Conservation (phyloP, 1,139 yeast genomes). For the Lizanozyma gosingica region DNA sequence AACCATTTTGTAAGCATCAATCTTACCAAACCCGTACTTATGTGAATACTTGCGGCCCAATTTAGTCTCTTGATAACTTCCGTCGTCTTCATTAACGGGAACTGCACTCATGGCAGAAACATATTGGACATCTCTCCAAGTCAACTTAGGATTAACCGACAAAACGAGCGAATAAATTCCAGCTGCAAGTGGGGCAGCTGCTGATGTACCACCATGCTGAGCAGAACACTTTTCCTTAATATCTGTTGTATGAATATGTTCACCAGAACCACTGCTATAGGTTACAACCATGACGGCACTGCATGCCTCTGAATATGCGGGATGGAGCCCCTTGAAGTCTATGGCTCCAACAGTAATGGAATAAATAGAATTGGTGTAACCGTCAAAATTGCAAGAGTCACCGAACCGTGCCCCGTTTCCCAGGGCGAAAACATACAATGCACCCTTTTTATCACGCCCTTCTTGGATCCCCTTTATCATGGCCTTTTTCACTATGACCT, state of each 20-base stretch:
- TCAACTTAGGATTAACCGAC: conserved; percentile 72
- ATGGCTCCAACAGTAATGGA: conserved; percentile 95
- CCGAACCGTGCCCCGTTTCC: conserved; percentile 85
- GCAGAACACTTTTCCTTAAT: conserved; percentile 62
- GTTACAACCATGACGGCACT: conserved; percentile 96
- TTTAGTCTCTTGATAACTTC: conserved; percentile 53
- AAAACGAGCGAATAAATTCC: conserved; percentile 82
- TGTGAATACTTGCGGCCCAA: conserved; percentile 70
- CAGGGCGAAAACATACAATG: conserved; percentile 89
- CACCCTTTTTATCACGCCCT: conserved; percentile 78
- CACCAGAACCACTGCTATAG: conserved; percentile 85
- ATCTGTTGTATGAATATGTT: conserved; percentile 88
- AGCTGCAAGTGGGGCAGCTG: conserved; percentile 98
- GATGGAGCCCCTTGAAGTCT: conserved; percentile 78
- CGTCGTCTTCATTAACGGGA: conserved; percentile 60
- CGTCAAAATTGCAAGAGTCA: conserved; percentile 95
- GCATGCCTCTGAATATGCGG: conserved; percentile 85
- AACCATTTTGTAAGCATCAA: conserved; percentile 76
- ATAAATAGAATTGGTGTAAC: conserved; percentile 92
- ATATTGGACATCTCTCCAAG: conserved; percentile 96
- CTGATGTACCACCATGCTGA: conserved; percentile 93
- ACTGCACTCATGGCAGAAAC: conserved; percentile 65
- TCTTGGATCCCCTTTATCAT: conserved; percentile 75
- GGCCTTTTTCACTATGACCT: conserved; percentile 67
- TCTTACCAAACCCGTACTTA: conserved; percentile 85